These are phyloP conservation scores for Penicillium sp. DNA, from an alignment of 2,329 filamentous ascomycete genomes.

Conservation along the genomic window DNA sequence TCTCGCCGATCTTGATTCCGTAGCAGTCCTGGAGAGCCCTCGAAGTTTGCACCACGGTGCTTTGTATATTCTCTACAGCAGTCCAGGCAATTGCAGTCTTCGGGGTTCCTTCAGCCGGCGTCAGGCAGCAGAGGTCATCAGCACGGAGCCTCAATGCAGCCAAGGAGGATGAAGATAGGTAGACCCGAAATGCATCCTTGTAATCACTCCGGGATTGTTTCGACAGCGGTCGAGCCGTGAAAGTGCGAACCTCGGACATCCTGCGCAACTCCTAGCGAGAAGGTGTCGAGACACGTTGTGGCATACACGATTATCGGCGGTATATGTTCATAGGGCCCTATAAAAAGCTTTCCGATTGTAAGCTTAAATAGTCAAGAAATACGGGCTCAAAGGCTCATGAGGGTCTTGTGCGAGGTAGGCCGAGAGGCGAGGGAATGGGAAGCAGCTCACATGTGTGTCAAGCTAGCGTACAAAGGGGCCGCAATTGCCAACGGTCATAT, in stretches of 20 bases:
- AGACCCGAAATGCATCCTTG: slow-evolving; percentile 56
- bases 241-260: slow-evolving; percentile 41
- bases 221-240: slow-evolving; percentile 53
- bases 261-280: background rate
- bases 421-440: background rate
- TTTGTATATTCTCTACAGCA: slow-evolving; percentile 58
- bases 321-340: background rate
- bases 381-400: background rate
- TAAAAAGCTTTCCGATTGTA: background rate
- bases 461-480: background rate
- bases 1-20: slow-evolving; percentile 66
- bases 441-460: background rate
- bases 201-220: slow-evolving; percentile 45
- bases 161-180: slow-evolving; percentile 53
- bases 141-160: slow-evolving; percentile 51
- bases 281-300: background rate
- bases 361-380: background rate
- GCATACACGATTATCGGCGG: background rate
- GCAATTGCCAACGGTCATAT: background rate
- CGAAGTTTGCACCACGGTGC: slow-evolving; percentile 65
- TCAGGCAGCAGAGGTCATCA: slow-evolving; percentile 53
- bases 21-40: slow-evolving; percentile 68
- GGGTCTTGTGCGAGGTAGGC: background rate
- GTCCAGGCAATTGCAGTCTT: slow-evolving; percentile 60
- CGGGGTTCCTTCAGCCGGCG: slow-evolving; percentile 34